These are phyloP conservation scores for Alloteropsis semialata DNA, from an alignment of 176 grass and related monocot genomes.

Conservation along the genomic window DNA sequence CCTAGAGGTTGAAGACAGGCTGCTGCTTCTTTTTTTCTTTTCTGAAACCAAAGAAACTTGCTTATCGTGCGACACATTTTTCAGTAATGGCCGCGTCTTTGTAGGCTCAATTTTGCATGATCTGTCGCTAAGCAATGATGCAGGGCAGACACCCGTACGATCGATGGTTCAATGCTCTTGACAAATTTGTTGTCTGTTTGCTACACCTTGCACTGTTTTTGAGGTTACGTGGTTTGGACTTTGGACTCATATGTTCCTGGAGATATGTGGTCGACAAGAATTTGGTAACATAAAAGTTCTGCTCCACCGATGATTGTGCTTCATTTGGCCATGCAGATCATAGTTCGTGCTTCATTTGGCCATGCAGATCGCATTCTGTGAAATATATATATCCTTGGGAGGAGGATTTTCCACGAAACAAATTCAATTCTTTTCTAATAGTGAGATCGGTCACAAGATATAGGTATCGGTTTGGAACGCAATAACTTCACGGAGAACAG, in stretches of 20 bases:
- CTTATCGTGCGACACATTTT: neutral
- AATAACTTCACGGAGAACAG: neutral
- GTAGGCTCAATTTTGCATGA: neutral
- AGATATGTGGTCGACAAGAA: neutral
- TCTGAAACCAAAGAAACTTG: neutral
- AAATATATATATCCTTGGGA: neutral
- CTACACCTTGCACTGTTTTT: neutral
- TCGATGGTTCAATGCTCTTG: neutral
- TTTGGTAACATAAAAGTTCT: neutral
- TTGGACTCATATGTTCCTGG: neutral
- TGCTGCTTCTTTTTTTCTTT: neutral
- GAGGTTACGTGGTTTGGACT: neutral
- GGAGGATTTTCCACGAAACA: neutral
- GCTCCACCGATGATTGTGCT: neutral
- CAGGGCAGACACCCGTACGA: neutral
- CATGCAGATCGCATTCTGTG: neutral
- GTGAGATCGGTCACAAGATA: neutral
- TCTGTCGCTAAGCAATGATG: neutral
- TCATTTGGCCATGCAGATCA: neutral
- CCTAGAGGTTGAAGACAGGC: neutral
- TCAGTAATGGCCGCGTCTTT: neutral
- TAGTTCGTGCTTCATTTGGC: neutral
- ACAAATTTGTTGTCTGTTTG: neutral
- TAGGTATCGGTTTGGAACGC: neutral
- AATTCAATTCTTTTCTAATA: neutral